Base-by-base conservation (phyloP, 2,329 filamentous ascomycete genomes). In the Ceratocystis lukuohia region DNA sequence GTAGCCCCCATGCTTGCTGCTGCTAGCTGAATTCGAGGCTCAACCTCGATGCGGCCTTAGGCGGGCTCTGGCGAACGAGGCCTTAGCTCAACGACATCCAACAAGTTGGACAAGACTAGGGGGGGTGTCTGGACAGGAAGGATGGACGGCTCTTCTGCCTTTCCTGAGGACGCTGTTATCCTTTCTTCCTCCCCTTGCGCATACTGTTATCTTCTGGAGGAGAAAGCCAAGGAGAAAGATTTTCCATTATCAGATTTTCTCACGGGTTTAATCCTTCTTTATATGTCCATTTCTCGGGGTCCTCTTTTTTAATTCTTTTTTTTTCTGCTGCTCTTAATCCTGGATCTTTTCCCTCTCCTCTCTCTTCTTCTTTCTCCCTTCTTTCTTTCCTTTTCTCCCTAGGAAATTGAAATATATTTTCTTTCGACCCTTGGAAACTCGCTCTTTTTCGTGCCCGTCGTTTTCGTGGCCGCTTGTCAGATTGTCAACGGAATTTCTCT, bases 231-330 rank as follows among this genome's bases (percentile, higher is more conserved):
- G 17, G n/a, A 20, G 17, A 22, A 48, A 20, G 3, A 20, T 64
- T 61, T 67, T 56, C 56, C 33, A 57, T 66, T 64, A 57, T 66
- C 61, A 62, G 61, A 61, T 65, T 61, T 66, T 57, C 56, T 61
- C 53, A 33, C 56, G 59, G 53, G 44, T 65, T 56, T 57, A 65
- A 53, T 62, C 63, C 64, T 68, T 64, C 64, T 53, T 53, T 61
- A 17, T 45, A 15, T 61, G 22, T 48, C 41, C 20, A 59, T 37
- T 41, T 53, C 33, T 53, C 44, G 28, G 48, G 37, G 33, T 68
- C 46, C 22, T 68, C 65, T 62, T 57, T 56, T 62, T 48, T 66
- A 64, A 56, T 37, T 61, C 33, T 62, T 37, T 65, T 61, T 62
- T 50, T 48, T 61, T 62, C 15, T 66, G 22, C 41, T 61, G 17